Conservation (phyloP, 1,284 basidiomycete genomes). For the Amylostereum areolatum region DNA sequence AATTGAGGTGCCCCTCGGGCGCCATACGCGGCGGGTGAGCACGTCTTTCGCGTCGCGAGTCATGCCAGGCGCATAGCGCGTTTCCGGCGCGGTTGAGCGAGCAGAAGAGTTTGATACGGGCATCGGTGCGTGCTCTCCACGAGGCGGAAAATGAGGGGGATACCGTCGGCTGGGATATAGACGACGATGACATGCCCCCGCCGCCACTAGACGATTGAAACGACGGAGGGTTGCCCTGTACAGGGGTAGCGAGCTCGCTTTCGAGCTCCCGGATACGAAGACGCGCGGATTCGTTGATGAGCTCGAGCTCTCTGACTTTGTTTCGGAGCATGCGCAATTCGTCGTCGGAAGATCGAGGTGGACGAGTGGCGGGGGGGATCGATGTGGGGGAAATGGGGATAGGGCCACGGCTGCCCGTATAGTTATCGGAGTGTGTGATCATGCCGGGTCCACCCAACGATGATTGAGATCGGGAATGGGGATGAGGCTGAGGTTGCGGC, state of each 20-base stretch:
- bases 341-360: constrained; percentile 25
- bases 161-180: constrained; percentile 30
- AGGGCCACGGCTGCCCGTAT: constrained; percentile 16
- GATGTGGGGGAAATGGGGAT: constrained; percentile 17
- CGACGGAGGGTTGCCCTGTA: constrained; percentile 13
- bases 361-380: constrained; percentile 15
- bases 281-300: constrained; percentile 37
- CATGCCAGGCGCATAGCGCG: constrained; percentile 82
- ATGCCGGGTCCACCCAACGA: constrained; percentile 1
- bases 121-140: constrained; percentile 67
- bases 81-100: constrained; percentile 80
- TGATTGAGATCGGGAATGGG: constrained; percentile 1
- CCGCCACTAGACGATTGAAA: constrained; percentile 9
- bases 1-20: constrained; percentile 70
- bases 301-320: constrained; percentile 41
- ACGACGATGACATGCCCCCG: constrained; percentile 20
- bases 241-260: constrained; percentile 30
- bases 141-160: constrained; percentile 47
- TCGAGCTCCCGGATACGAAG: constrained; percentile 42
- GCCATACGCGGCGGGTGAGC: constrained; percentile 75
- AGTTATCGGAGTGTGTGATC: constrained; percentile 11
- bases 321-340: constrained; percentile 34
- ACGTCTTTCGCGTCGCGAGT: constrained; percentile 74
- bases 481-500: constrained; percentile 9
- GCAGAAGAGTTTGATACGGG: constrained; percentile 65